phyloP scores from a whole-genome alignment of 441 rosid genomes.

The Euphorbia schlechtendalii region DNA sequence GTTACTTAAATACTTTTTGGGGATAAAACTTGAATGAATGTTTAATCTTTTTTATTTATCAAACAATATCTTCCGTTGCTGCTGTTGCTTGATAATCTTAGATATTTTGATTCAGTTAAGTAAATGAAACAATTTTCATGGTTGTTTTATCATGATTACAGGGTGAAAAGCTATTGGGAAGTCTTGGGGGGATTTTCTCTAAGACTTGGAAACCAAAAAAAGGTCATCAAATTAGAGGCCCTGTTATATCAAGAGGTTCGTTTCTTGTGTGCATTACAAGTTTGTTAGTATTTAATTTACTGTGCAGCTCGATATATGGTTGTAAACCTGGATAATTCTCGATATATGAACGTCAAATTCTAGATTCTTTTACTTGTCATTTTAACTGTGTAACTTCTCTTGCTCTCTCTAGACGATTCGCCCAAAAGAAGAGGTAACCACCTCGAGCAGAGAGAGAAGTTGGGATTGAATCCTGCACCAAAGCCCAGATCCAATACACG shows the following conservation, averaged over 20 bases:
- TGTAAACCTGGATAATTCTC: too few relatives aligned
- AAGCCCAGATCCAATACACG: slow-evolving; percentile 29
- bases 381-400: background rate
- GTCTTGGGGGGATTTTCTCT: slow-evolving; percentile 83
- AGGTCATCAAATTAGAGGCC: slow-evolving; percentile 62
- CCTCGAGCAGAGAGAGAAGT: slow-evolving; percentile 54
- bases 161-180: slow-evolving; percentile 97
- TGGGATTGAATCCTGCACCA: slow-evolving; percentile 44
- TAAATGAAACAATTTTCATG: background rate
- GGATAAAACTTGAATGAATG: background rate
- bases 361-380: background rate
- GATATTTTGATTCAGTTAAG: background rate
- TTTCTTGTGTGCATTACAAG: slow-evolving; percentile 8
- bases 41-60: background rate
- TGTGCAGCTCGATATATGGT: too few relatives aligned
- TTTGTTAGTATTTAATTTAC: too few relatives aligned
- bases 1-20: background rate
- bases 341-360: background rate
- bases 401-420: slow-evolving; percentile 31
- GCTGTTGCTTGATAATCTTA: background rate
- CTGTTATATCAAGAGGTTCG: slow-evolving; percentile 60
- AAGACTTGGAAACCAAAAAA: slow-evolving; percentile 95
- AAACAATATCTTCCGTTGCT: background rate
- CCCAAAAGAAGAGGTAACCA: slow-evolving; percentile 36
- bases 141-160: slow-evolving; percentile 29